Percentiles rank a stretch among this genome's conserved stretches.
Evolutionary conservation across 2,329 filamentous ascomycete species (phyloP).

Genomic region (Botrytis tulipae): DNA sequence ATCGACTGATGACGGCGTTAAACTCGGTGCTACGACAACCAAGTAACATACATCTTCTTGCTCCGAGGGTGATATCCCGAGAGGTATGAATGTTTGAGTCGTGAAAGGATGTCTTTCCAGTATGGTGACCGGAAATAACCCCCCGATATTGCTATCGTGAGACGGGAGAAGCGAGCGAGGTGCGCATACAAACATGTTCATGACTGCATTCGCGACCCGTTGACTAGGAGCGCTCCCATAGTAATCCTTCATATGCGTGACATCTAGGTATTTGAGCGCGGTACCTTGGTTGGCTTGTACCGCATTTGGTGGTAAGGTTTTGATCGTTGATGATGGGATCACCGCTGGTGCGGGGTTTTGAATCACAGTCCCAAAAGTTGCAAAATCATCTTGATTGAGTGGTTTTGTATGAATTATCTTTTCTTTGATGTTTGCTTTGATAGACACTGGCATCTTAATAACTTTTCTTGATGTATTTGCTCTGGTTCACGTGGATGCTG

Average conservation of each 20-base stretch:
- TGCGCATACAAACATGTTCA: constrained; percentile 89
- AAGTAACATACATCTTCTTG: constrained; percentile 60
- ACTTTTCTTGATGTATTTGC: background rate
- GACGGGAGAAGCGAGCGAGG: constrained; percentile 55
- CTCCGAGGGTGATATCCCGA: constrained; percentile 53
- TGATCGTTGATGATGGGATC: constrained; percentile 45
- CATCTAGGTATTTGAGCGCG: constrained; percentile 80
- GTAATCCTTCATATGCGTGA: constrained; percentile 70
- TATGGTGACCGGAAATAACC: constrained; percentile 64
- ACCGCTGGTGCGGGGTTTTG: constrained; percentile 64
- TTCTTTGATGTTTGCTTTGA: constrained; percentile 17
- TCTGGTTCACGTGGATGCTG: background rate
- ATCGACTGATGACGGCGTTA: constrained; percentile 47
- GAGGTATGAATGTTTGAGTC: constrained; percentile 86
- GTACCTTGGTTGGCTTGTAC: constrained; percentile 78
- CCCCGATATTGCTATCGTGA: constrained; percentile 27
- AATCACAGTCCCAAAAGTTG: constrained; percentile 80
- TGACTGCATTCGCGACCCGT: constrained; percentile 56
- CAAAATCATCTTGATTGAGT: constrained; percentile 69
- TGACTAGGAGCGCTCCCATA: constrained; percentile 66
- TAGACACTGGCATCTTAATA: constrained; percentile 28
- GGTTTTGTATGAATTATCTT: constrained; percentile 55
- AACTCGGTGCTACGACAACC: constrained; percentile 82
- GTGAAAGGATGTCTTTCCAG: constrained; percentile 93
- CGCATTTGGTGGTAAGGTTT: constrained; percentile 44